Evolutionary conservation across 106 monocot species (phyloP), one percentile per base, ranked within the genome.

Genomic region (Vanilla planifolia): DNA sequence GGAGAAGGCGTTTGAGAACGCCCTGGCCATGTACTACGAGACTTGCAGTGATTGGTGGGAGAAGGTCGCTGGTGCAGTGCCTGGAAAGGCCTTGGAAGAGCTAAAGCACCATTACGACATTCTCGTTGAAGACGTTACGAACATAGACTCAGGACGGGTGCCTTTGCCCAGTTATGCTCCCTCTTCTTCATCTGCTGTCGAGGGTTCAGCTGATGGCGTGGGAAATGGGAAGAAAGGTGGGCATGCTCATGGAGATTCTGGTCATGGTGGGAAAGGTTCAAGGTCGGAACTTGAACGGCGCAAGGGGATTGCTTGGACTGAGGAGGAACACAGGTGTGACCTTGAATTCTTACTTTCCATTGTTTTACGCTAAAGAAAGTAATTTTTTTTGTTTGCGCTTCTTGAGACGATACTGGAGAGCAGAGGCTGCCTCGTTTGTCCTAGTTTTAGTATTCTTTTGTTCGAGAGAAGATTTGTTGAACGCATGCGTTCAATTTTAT

Each of bases 1-100:
- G 72, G 93, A 93, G 36, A 85, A 89, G 72, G 82, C 77, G 20
- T 89, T 93, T 48, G 93, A 93, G 75, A 80, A 72, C 45, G 85
- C 89, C 29, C 43, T 93, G 20, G 89, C 82, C 16, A 40, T 47
- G 15, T 6, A 75, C 56, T 20, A 44, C 4, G 75, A 73, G 27
- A 75, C 84, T n/a, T 34, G 26, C 17, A 8, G 6, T 9, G 71
- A 75, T 24, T 23, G 73, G 71, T 93, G 88, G 93, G 82, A 82
- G 74, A 77, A 68, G 33, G 75, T 93, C 52, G 81, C 85, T 16
- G 71, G 43, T 30, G 76, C 56, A 1, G 79, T 93, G 51, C 51
- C 70, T 1, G 79, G 72, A 20, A 93, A 89, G 37, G 55, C 74
- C 8, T 29, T 65, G 15, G 93, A 89, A 23, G 89, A 93, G 13